phyloP scores from a whole-genome alignment of 352 stramenopile genomes.

The Detonula confervacea region DNA sequence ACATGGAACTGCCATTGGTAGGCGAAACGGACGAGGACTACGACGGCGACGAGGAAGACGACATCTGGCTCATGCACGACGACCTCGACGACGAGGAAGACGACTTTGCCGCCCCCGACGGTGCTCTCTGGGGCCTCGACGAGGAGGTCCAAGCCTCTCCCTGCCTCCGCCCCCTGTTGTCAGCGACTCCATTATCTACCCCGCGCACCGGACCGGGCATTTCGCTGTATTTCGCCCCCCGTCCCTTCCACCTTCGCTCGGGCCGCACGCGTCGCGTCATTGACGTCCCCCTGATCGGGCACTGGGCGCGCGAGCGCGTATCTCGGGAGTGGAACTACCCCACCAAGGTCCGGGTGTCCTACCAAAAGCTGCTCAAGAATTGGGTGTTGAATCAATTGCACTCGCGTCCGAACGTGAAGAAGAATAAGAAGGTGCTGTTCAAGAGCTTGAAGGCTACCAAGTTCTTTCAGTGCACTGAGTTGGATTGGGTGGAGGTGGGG shows the following conservation, averaged over 20 bases:
- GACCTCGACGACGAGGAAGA: slow-evolving; percentile 70
- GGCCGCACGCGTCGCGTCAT: slow-evolving; percentile 94
- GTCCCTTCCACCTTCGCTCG: slow-evolving; percentile 97
- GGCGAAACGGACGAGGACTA: slow-evolving; percentile 84
- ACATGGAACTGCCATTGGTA: slow-evolving; percentile 73
- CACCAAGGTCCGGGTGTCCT: slow-evolving; percentile 99
- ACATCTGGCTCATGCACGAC: slow-evolving; percentile 74
- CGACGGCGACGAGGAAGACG: slow-evolving; percentile 72
- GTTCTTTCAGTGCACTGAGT: slow-evolving; percentile 99
- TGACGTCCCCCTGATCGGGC: slow-evolving; percentile 98
- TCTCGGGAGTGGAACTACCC: slow-evolving; percentile 94
- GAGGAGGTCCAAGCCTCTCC: slow-evolving; percentile 90
- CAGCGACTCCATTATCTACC: slow-evolving; percentile 93
- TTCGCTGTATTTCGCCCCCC: slow-evolving; percentile 96
- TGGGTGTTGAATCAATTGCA: slow-evolving; percentile 99
- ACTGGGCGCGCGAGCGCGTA: slow-evolving; percentile 99
- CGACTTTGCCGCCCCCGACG: slow-evolving; percentile 52
- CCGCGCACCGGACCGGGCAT: slow-evolving; percentile 96
- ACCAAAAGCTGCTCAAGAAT: slow-evolving; percentile 99
- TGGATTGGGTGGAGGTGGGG: slow-evolving; percentile 99
- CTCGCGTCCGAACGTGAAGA: slow-evolving; percentile 89
- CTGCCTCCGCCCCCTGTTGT: slow-evolving; percentile 90
- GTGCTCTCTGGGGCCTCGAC: slow-evolving; percentile 63
- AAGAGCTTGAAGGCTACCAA: slow-evolving; percentile 99
- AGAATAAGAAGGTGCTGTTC: slow-evolving; percentile 98